A percentile compares a stretch with the other conserved stretches of the same genome.
These are phyloP conservation scores for Penstemon eatonii DNA, from an alignment of 257 asterid genomes.

Conservation along the genomic window DNA sequence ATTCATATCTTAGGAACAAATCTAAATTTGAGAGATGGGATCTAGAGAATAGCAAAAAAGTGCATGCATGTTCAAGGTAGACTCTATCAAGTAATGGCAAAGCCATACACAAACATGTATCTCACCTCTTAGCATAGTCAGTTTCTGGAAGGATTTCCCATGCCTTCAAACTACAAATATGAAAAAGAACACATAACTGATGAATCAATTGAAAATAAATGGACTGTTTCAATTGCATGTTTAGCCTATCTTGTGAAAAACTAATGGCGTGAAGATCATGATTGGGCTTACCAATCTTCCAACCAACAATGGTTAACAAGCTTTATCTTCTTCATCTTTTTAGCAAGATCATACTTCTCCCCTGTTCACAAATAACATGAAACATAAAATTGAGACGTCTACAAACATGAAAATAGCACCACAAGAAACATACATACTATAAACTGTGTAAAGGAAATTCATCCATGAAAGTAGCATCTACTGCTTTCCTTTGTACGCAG, in stretches of 20 bases:
- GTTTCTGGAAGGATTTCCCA: slow-evolving; percentile 92
- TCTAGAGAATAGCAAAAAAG: not conserved
- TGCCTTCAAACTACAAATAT: slow-evolving; percentile 62
- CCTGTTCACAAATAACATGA: slow-evolving; percentile 44
- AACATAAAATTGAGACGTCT: slow-evolving; percentile 6
- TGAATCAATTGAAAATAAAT: slow-evolving; percentile 2
- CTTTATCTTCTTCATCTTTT: slow-evolving; percentile 63
- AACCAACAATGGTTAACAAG: slow-evolving; percentile 90
- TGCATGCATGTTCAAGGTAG: slow-evolving; percentile 7
- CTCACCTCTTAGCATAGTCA: slow-evolving; percentile 74
- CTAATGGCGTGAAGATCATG: slow-evolving; percentile 24
- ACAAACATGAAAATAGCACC: slow-evolving; percentile 12
- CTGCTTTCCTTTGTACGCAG: not conserved
- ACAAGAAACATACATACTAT: slow-evolving; percentile 6
- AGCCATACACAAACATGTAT: not conserved
- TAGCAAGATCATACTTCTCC: slow-evolving; percentile 86
- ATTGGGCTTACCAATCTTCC: slow-evolving; percentile 71
- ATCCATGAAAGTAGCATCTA: not conserved
- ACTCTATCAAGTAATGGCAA: not conserved
- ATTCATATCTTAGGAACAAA: slow-evolving; percentile 1
- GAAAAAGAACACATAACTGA: slow-evolving; percentile 8
- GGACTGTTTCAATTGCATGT: not conserved
- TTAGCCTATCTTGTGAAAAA: slow-evolving; percentile 5
- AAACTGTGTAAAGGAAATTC: slow-evolving; percentile 10
- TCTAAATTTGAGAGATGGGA: slow-evolving; percentile 1